A percentile compares a stretch with the other conserved stretches of the same genome.
Evolutionary conservation across 1,139 yeast species (phyloP).

Genomic region (Taiozyma sp.): DNA sequence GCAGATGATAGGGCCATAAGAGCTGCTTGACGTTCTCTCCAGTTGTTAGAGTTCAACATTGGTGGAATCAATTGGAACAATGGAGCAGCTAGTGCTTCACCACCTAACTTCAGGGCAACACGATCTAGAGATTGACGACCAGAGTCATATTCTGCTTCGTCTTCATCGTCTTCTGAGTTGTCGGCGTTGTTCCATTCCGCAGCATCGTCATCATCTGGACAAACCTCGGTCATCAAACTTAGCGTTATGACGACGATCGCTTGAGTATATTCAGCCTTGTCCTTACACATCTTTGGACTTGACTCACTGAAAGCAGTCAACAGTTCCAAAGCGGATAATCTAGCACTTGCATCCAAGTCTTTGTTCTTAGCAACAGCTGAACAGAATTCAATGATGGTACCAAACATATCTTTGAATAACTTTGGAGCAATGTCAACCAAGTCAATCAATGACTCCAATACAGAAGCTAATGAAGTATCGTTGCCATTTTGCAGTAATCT

Average conservation of each 20-base stretch:
- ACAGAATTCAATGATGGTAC: slow-evolving; percentile 79
- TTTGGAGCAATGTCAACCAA: slow-evolving; percentile 93
- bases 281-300: slow-evolving; percentile 92
- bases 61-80: slow-evolving; percentile 82
- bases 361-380: slow-evolving; percentile 76
- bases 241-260: slow-evolving; percentile 72
- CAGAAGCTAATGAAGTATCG: slow-evolving; percentile 77
- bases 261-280: slow-evolving; percentile 67
- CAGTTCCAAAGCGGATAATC: slow-evolving; percentile 85
- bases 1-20: slow-evolving; percentile 95
- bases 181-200: slow-evolving; percentile 86
- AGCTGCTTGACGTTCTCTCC: slow-evolving; percentile 98
- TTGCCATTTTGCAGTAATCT: slow-evolving; percentile 75
- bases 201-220: slow-evolving; percentile 76
- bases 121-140: slow-evolving; percentile 94
- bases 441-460: slow-evolving; percentile 86
- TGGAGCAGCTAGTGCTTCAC: slow-evolving; percentile 79
- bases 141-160: slow-evolving; percentile 83
- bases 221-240: slow-evolving; percentile 89
- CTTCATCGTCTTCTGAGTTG: slow-evolving; percentile 77
- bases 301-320: slow-evolving; percentile 88
- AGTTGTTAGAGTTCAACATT: slow-evolving; percentile 68
- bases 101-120: slow-evolving; percentile 78
- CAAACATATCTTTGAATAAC: slow-evolving; percentile 87
- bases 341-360: slow-evolving; percentile 72